Evolutionary conservation across 2,329 filamentous ascomycete species (phyloP).

Genomic region (Pseudogymnoascus sp.): DNA sequence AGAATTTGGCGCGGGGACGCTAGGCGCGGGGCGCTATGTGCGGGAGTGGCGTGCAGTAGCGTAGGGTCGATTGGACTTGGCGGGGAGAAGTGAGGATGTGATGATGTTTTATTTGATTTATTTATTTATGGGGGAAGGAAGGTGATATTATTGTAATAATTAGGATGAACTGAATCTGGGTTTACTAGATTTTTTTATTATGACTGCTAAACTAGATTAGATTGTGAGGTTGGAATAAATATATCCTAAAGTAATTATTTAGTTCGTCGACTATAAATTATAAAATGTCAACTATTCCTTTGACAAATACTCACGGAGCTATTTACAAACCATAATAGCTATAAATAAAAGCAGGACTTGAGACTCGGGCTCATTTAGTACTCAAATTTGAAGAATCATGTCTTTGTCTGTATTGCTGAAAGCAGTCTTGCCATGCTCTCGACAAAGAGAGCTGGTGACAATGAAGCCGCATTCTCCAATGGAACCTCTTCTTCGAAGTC

Average conservation of each 20-base stretch:
- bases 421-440: not conserved
- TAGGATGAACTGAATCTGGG: not conserved
- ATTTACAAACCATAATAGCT: not conserved
- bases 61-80: conserved; percentile 1
- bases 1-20: conserved; percentile 6
- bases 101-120: not conserved
- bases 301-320: not conserved
- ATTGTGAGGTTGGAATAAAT: not conserved
- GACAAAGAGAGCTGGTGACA: not conserved
- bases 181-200: not conserved
- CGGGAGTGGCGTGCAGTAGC: conserved; percentile 6
- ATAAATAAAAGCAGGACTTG: not conserved
- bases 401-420: not conserved
- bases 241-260: not conserved
- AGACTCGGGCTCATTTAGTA: not conserved
- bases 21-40: conserved; percentile 8
- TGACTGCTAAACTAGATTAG: not conserved
- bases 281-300: not conserved
- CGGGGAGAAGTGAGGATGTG: not conserved
- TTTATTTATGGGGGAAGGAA: not conserved
- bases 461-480: not conserved
- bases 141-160: not conserved
- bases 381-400: not conserved
- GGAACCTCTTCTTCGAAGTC: not conserved
- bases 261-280: not conserved